Evolutionary conservation across 352 stramenopile genomes (phyloP).

Genomic region (Elongisporangium anandrum): DNA sequence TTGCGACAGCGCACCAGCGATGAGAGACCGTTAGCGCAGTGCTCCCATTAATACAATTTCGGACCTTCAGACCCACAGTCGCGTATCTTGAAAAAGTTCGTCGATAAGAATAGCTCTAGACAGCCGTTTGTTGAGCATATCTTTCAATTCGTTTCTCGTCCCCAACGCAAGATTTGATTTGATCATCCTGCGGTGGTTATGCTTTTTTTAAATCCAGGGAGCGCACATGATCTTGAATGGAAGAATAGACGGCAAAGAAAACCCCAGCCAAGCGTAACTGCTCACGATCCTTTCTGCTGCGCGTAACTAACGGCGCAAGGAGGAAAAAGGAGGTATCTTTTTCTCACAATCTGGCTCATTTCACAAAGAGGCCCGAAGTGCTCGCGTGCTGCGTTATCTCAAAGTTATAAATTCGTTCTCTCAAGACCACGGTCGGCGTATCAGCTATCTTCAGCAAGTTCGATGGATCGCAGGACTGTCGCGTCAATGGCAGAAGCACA

Average conservation of each 20-base stretch:
- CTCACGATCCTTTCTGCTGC: constrained; percentile 1
- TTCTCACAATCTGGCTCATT: constrained; percentile 17
- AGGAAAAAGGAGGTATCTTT: constrained; percentile 9
- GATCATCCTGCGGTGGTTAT: constrained; percentile 2
- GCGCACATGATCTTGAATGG: background rate
- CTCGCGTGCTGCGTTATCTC: background rate
- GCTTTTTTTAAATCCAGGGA: background rate
- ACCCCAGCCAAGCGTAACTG: constrained; percentile 9
- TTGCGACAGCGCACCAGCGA: background rate
- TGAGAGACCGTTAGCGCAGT: background rate
- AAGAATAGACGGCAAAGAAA: background rate
- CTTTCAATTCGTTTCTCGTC: constrained; percentile 1
- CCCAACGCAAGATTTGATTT: background rate
- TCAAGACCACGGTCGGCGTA: background rate
- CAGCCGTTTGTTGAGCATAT: background rate
- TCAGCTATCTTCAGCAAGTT: background rate
- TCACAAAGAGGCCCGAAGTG: constrained; percentile 3
- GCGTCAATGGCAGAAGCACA: background rate
- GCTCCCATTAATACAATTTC: background rate
- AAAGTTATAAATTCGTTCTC: background rate
- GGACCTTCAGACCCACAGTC: background rate
- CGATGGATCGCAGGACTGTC: background rate
- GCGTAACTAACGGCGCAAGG: constrained; percentile 9
- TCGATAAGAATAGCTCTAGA: background rate
- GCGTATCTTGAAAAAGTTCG: background rate